phyloP scores from a whole-genome alignment of 73 alveolate species.

The Symbiodinium pilosum region DNA sequence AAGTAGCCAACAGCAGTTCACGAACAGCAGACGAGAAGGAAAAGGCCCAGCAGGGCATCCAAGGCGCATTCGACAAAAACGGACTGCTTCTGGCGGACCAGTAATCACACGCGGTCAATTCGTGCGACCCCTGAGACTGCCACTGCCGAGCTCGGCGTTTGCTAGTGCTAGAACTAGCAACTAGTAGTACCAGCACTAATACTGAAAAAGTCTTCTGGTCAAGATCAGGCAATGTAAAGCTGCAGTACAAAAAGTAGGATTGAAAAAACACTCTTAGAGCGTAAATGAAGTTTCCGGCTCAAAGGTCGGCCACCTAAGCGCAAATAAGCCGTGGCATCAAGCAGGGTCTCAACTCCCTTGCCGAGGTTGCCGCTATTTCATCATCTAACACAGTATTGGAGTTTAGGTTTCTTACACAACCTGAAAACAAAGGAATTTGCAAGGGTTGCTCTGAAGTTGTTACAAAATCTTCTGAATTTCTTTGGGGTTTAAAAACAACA shows the following conservation, averaged over 20 bases:
- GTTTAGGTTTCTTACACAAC: not conserved
- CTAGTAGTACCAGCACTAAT: not conserved
- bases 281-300: not conserved
- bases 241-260: too few species aligned
- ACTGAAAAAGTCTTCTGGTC: not conserved
- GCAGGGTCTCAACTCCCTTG: not conserved
- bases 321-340: not conserved
- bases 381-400: not conserved
- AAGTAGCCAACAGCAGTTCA: too few species aligned
- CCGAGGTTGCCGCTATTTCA: not conserved
- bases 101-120: too few species aligned
- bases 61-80: too few species aligned
- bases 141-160: not conserved
- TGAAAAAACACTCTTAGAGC: not conserved
- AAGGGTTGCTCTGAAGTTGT: conserved; percentile 8
- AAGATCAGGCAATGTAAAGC: too few species aligned
- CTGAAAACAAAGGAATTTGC: not conserved
- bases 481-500: not conserved
- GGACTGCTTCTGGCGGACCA: too few species aligned
- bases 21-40: too few species aligned
- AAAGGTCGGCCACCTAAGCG: not conserved
- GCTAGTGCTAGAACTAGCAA: not conserved
- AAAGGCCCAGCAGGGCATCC: too few species aligned
- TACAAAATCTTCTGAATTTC: not conserved
- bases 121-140: too few species aligned